Evolutionary conservation across 1,284 basidiomycete genomes (phyloP).

Genomic region (Lentinus polychrous): DNA sequence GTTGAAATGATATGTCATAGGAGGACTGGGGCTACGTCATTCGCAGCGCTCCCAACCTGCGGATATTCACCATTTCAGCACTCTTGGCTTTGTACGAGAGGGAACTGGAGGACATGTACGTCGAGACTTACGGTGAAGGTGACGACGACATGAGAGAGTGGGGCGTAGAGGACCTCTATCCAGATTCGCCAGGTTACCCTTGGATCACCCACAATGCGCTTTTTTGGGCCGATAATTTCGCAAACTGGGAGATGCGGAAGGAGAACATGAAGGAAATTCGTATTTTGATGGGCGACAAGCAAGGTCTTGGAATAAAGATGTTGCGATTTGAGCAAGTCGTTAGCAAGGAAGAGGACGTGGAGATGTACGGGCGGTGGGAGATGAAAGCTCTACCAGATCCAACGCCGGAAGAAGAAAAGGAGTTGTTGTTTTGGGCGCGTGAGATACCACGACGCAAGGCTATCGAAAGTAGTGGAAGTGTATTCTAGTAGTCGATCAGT

Average conservation of each 20-base stretch:
- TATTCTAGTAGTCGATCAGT: too few relatives aligned
- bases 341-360: not conserved
- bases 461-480: not conserved
- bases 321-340: not conserved
- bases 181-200: not conserved
- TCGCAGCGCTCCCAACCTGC: not conserved
- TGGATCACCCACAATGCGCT: not conserved
- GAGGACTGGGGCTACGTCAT: not conserved
- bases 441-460: not conserved
- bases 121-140: not conserved
- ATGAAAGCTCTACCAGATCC: not conserved
- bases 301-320: not conserved
- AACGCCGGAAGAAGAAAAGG: not conserved
- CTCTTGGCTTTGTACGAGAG: not conserved
- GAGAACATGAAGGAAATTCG: constrained; percentile 2
- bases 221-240: constrained; percentile 1
- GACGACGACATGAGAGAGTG: not conserved
- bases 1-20: not conserved
- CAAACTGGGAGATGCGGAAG: not conserved
- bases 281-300: not conserved
- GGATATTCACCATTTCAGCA: not conserved
- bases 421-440: not conserved
- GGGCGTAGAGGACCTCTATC: not conserved
- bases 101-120: not conserved
- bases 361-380: not conserved